Percentiles rank a stretch among this genome's conserved stretches.
These are phyloP conservation scores for Coccinonectria pachysandricola DNA, from an alignment of 2,329 filamentous ascomycete genomes.

Conservation along the genomic window DNA sequence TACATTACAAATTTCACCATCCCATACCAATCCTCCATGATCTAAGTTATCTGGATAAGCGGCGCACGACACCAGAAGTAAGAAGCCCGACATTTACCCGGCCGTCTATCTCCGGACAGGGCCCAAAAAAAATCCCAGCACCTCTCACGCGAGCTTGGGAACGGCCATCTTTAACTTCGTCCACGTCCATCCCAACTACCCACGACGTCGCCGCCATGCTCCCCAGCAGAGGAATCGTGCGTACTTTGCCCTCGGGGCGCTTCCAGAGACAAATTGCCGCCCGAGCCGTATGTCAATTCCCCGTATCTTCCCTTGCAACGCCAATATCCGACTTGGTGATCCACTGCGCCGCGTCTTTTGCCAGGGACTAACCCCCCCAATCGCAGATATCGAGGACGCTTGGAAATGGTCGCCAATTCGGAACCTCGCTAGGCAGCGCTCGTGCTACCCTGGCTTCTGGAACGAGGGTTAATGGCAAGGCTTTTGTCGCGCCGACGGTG, in stretches of 20 bases:
- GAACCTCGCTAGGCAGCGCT: constrained; percentile 20
- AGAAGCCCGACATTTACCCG: constrained; percentile 27
- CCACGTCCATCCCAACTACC: constrained; percentile 10
- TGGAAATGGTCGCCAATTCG: constrained; percentile 25
- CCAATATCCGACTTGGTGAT: constrained; percentile 3
- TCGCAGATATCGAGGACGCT: constrained; percentile 17
- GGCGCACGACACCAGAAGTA: too few species aligned
- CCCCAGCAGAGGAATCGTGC: constrained; percentile 34
- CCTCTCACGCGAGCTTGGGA: constrained; percentile 6
- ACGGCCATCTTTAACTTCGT: constrained; percentile 11
- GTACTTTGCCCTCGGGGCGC: constrained; percentile 26
- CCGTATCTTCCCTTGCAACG: constrained; percentile 1
- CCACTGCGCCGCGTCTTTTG: constrained; percentile 1
- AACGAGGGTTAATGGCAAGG: constrained; percentile 14
- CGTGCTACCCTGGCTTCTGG: constrained; percentile 10
- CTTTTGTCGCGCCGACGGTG: constrained; percentile 16
- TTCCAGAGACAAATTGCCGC: constrained; percentile 20
- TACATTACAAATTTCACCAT: too few species aligned
- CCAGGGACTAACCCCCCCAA: background rate
- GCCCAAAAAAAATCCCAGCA: constrained; percentile 22
- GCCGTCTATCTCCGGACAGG: too few species aligned
- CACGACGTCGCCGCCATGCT: constrained; percentile 28
- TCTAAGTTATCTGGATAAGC: too few species aligned
- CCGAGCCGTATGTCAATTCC: constrained; percentile 18
- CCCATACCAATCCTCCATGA: too few species aligned